phyloP scores from a whole-genome alignment of 495 filamentous ascomycete species.

The Penicillium arizonense region DNA sequence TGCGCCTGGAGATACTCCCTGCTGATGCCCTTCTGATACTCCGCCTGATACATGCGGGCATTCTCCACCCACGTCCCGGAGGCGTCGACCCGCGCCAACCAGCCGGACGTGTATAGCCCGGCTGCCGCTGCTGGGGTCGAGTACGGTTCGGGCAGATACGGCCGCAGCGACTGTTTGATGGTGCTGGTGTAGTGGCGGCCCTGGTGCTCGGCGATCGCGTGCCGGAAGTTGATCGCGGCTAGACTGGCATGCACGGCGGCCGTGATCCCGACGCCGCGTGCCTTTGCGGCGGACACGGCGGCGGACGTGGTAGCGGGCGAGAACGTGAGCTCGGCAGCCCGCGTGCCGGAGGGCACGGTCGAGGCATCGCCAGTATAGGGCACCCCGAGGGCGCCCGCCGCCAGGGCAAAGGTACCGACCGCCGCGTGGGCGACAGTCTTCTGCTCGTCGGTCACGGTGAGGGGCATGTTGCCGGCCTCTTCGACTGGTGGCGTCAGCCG shows the following conservation, averaged over 20 bases:
- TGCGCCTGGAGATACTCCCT: constrained; percentile 20
- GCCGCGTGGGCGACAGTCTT: constrained; percentile 6
- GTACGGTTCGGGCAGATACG: constrained; percentile 26
- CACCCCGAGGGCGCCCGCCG: constrained; percentile 15
- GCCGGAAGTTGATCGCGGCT: constrained; percentile 22
- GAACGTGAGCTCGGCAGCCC: constrained; percentile 7
- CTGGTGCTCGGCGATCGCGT: constrained; percentile 14
- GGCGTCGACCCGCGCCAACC: constrained; percentile 18
- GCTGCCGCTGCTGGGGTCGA: constrained; percentile 18
- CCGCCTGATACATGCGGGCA: constrained; percentile 22
- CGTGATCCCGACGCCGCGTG: constrained; percentile 12
- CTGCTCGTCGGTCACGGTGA: constrained; percentile 6
- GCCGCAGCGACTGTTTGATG: constrained; percentile 27
- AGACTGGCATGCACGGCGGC: constrained; percentile 29
- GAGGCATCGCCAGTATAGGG: constrained; percentile 14
- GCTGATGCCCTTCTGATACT: constrained; percentile 24
- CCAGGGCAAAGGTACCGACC: constrained; percentile 12
- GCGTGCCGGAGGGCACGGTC: constrained; percentile 19
- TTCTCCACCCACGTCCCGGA: constrained; percentile 25
- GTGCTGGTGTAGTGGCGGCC: constrained; percentile 32
- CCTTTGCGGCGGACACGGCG: constrained; percentile 11
- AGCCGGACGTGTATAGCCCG: constrained; percentile 27
- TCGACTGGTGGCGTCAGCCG: constrained; percentile 27
- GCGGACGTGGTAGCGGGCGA: constrained; percentile 12
- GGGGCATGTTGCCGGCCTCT: constrained; percentile 17